A percentile compares a stretch with the other conserved stretches of the same genome.
Conservation (phyloP, 2,329 filamentous ascomycete genomes). For the Blastomyces silverae region DNA sequence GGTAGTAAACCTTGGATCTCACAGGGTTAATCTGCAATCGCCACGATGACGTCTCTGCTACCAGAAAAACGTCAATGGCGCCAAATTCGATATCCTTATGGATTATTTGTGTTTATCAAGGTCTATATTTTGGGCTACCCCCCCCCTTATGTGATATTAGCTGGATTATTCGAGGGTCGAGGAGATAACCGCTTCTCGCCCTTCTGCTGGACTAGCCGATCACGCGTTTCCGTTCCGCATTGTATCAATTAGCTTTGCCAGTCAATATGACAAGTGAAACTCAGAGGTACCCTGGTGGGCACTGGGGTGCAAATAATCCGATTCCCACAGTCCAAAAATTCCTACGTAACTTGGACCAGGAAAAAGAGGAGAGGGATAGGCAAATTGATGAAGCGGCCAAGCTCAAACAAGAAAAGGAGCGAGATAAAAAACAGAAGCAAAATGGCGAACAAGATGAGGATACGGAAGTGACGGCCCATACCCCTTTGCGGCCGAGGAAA, state of each 20-base stretch:
- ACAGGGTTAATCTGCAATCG: not conserved
- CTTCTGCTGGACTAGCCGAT: not conserved
- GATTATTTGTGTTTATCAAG: conserved; percentile 1
- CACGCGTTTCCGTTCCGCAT: not conserved
- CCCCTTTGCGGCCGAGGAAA: conserved; percentile 39
- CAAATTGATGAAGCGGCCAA: conserved; percentile 57
- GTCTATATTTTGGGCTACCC: not conserved
- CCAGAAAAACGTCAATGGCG: not conserved
- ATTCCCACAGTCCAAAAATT: conserved; percentile 85
- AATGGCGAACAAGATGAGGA: conserved; percentile 25
- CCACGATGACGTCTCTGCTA: conserved; percentile 10
- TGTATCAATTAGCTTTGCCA: not conserved
- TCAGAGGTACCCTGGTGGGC: conserved; percentile 51
- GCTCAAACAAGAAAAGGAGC: conserved; percentile 32
- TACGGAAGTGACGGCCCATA: conserved; percentile 40
- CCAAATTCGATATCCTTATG: not conserved
- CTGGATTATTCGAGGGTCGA: not conserved
- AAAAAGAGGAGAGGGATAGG: conserved; percentile 70
- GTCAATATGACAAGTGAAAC: conserved; percentile 23
- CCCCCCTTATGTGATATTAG: not conserved
- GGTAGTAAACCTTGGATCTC: not conserved
- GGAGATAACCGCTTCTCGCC: not conserved
- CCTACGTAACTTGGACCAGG: conserved; percentile 65
- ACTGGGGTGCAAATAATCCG: conserved; percentile 76
- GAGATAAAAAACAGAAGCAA: conserved; percentile 22